Conservation (phyloP, 2,329 filamentous ascomycete genomes). For the Colletotrichum trifolii region DNA sequence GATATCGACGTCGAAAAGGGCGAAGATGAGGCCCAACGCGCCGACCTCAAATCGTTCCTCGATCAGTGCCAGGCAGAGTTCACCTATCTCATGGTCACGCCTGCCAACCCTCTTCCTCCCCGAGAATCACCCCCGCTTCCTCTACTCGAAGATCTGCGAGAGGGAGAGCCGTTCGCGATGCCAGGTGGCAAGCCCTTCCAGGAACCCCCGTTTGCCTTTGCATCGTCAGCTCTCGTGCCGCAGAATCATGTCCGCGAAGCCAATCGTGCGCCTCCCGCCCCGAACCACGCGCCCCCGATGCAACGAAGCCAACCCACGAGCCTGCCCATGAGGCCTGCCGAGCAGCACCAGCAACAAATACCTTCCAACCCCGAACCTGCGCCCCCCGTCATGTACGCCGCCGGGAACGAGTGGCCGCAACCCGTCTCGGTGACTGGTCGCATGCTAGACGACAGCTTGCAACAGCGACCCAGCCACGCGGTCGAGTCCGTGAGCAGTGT, state of each 20-base stretch:
- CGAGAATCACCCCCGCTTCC: conserved; percentile 70
- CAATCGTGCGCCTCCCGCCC: conserved; percentile 63
- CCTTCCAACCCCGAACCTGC: conserved; percentile 62
- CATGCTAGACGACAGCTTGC: conserved; percentile 47
- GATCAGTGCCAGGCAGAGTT: conserved; percentile 75
- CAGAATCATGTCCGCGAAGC: conserved; percentile 70
- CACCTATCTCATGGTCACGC: conserved; percentile 75
- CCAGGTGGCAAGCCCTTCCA: conserved; percentile 51
- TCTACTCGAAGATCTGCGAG: conserved; percentile 68
- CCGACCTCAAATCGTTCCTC: conserved; percentile 69
- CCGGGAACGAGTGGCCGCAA: conserved; percentile 46
- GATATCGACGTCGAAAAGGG: conserved; percentile 54
- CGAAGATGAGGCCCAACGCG: conserved; percentile 63
- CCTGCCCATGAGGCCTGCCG: conserved; percentile 48
- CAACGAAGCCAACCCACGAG: conserved; percentile 52
- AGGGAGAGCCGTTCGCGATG: conserved; percentile 63
- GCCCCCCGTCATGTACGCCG: conserved; percentile 52
- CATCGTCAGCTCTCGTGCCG: conserved; percentile 31
- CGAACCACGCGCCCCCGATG: conserved; percentile 69
- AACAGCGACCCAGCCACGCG: conserved; percentile 49
- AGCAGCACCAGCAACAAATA: conserved; percentile 61
- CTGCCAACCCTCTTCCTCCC: conserved; percentile 73
- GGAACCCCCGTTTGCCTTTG: conserved; percentile 41
- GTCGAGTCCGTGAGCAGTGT: conserved; percentile 52
- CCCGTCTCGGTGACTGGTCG: conserved; percentile 41